Conservation (phyloP, 257 asterid genomes). For the Vinca minor region DNA sequence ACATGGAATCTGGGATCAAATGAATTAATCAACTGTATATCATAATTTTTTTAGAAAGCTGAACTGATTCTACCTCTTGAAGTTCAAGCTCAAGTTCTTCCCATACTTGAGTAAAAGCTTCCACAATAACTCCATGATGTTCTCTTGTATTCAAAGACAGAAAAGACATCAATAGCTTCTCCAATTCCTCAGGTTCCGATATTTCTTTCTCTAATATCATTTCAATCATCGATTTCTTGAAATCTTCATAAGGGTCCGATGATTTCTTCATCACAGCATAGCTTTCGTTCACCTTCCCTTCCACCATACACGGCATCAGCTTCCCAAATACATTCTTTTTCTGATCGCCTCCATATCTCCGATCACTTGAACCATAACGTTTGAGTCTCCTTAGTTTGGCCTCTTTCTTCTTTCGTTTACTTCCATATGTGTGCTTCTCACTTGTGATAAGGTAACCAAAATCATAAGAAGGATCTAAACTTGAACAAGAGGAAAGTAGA, state of each 20-base stretch:
- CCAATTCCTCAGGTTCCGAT: constrained; percentile 51
- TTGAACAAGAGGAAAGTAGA: constrained; percentile 30
- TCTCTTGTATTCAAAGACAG: constrained; percentile 52
- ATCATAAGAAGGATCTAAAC: constrained; percentile 26
- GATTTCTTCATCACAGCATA: constrained; percentile 66
- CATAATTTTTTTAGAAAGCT: not conserved
- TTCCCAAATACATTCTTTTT: constrained; percentile 6
- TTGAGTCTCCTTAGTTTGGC: constrained; percentile 19
- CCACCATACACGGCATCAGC: constrained; percentile 25
- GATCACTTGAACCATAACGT: constrained; percentile 15
- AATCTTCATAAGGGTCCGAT: constrained; percentile 59
- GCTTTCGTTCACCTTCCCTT: constrained; percentile 36
- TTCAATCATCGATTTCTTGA: constrained; percentile 75
- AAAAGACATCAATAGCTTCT: constrained; percentile 57
- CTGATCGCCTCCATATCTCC: constrained; percentile 5
- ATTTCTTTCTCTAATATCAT: constrained; percentile 64
- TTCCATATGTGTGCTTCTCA: constrained; percentile 11
- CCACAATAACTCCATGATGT: constrained; percentile 55
- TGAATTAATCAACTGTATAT: not conserved
- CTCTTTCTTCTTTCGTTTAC: constrained; percentile 16
- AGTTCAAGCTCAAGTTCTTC: constrained; percentile 23
- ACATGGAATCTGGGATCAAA: not conserved
- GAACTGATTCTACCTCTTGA: not conserved
- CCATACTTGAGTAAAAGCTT: constrained; percentile 58
- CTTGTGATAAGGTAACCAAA: constrained; percentile 7